Percentiles rank a stretch among this genome's conserved stretches.
Conservation (phyloP, 2,329 filamentous ascomycete genomes). For the Colletotrichum euphorbiae region DNA sequence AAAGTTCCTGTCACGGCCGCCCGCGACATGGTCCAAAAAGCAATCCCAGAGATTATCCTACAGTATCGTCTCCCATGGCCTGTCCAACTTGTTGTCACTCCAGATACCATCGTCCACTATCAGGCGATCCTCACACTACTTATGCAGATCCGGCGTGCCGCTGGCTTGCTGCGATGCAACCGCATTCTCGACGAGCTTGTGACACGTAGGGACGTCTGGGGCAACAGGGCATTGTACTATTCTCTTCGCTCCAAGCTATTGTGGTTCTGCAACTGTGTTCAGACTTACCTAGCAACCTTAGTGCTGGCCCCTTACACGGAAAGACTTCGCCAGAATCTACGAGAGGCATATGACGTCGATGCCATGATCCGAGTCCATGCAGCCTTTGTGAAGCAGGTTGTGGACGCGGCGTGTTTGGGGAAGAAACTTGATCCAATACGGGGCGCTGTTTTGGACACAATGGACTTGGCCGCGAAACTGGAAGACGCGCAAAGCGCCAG, state of each 20-base stretch:
- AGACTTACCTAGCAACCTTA: constrained; percentile 80
- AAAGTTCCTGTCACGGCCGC: constrained; percentile 58
- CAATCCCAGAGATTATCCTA: constrained; percentile 72
- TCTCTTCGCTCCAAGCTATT: constrained; percentile 75
- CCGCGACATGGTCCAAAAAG: constrained; percentile 48
- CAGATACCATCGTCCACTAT: constrained; percentile 73
- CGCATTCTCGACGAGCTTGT: constrained; percentile 57
- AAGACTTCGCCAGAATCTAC: constrained; percentile 68
- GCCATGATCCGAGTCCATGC: constrained; percentile 80
- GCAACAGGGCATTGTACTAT: constrained; percentile 65
- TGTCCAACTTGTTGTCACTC: constrained; percentile 78
- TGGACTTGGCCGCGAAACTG: constrained; percentile 80
- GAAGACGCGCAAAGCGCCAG: constrained; percentile 66
- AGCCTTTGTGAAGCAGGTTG: constrained; percentile 70
- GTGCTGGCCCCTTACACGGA: constrained; percentile 72
- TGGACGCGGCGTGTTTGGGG: constrained; percentile 77
- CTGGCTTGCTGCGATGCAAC: constrained; percentile 71
- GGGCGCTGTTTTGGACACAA: constrained; percentile 77
- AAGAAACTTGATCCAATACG: constrained; percentile 76
- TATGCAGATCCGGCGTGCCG: constrained; percentile 80
- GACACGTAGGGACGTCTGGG: constrained; percentile 51
- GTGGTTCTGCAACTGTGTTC: constrained; percentile 81
- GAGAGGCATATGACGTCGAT: constrained; percentile 78
- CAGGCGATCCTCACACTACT: constrained; percentile 80
- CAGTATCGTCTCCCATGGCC: constrained; percentile 77